Evolutionary conservation across 1,284 basidiomycete species (phyloP), one percentile per base, ranked within the genome.

Genomic region (Hypsizygus ulmarius): DNA sequence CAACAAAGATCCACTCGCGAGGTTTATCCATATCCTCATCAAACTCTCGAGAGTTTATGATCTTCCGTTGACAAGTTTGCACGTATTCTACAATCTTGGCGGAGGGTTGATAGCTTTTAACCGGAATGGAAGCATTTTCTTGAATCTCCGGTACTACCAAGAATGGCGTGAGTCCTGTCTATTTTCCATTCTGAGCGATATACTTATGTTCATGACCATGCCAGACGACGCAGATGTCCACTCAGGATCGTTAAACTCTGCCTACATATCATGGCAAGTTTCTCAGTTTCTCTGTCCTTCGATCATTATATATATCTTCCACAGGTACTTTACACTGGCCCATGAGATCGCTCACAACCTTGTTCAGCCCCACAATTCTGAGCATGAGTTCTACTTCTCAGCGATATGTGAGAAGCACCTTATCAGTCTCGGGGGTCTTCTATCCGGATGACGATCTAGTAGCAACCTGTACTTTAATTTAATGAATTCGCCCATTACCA

Each of bases 81-180:
- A 95, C 59, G 78, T 99, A 2, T 98, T 97, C 64, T 88, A 85
- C 66, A 94, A 99, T 61, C 63, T 76, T 8, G 70, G 73, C 5
- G 94, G 95, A 1, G 87, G 84, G 1, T 71, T 88, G 14, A 97
- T 98, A 51, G 96, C 95, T 0, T 98, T 98, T 75, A 99, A 98
- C 65, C 77, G 93, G 25, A 85, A 83, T 43, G 93, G 92, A 2
- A 87, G 87, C 50, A 76, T 99, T 25, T 98, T 93, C 70, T 72
- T 97, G 56, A 98, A 97, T 63, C 70, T 95, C 19, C 77, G 92
- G 32, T 97, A 87, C 64, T 96, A 84, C 55, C 77, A 89, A 60
- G 82, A 86, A 49, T 94, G 93, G 93, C 93, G 89, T 91, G 62
- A 71, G 87, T 79, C 4, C 5, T 49, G 29, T 11, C 15, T 18